Evolutionary conservation across 805 yeast genomes (phyloP).

Genomic region (Candida koratica): DNA sequence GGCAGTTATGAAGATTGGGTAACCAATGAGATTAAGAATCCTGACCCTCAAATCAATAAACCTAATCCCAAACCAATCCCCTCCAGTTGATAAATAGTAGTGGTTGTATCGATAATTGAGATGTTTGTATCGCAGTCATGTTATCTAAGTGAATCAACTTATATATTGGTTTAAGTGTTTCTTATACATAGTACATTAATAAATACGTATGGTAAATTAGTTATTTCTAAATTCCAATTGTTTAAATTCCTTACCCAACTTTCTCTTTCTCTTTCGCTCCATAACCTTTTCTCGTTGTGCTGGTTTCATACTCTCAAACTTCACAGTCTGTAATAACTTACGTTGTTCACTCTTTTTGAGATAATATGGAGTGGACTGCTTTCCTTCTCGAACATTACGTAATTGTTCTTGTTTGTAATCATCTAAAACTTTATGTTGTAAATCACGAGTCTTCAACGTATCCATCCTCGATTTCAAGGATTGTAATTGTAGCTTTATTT

Average conservation of each 20-base stretch:
- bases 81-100: conserved; percentile 1
- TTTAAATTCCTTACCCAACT: conserved; percentile 75
- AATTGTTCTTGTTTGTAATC: conserved; percentile 53
- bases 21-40: conserved; percentile 26
- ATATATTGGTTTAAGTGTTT: conserved; percentile 7
- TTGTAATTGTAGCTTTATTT: conserved; percentile 53
- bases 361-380: conserved; percentile 50
- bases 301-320: conserved; percentile 68
- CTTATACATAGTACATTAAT: conserved; percentile 2
- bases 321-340: conserved; percentile 71
- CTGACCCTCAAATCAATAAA: conserved; percentile 5
- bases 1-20: conserved; percentile 91
- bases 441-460: conserved; percentile 66
- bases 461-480: conserved; percentile 66
- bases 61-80: no score
- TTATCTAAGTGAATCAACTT: conserved; percentile 5
- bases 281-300: conserved; percentile 73
- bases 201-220: neutral
- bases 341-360: conserved; percentile 68
- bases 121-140: conserved; percentile 4
- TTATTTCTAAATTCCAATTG: conserved; percentile 35
- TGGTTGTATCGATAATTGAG: neutral
- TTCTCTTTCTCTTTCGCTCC: conserved; percentile 84
- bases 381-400: conserved; percentile 45
- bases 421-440: conserved; percentile 61